These are phyloP conservation scores for Seiridium cupressi DNA, from an alignment of 2,329 filamentous ascomycete genomes.

Conservation along the genomic window DNA sequence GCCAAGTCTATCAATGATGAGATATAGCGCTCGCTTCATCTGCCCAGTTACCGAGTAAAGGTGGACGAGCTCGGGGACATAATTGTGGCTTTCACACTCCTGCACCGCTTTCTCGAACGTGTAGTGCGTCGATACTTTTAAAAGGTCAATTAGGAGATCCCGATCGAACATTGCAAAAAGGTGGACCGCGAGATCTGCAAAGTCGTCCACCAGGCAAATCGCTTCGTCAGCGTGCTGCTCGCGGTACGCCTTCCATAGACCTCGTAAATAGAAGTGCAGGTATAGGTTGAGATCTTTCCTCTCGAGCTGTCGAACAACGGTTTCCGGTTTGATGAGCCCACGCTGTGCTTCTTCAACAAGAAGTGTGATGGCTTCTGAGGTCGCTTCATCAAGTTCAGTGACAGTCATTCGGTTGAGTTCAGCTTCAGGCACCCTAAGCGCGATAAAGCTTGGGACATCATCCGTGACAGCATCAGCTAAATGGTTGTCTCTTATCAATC, in stretches of 20 bases:
- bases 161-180: constrained; percentile 86
- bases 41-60: constrained; percentile 94
- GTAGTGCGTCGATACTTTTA: constrained; percentile 82
- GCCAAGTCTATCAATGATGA: constrained; percentile 90
- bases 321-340: constrained; percentile 75
- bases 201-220: constrained; percentile 73
- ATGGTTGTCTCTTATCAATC: constrained; percentile 81
- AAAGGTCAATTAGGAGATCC: constrained; percentile 77
- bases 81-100: constrained; percentile 79
- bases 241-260: constrained; percentile 72
- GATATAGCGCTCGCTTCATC: constrained; percentile 83
- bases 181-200: constrained; percentile 82
- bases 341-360: constrained; percentile 90
- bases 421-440: constrained; percentile 76
- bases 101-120: constrained; percentile 75
- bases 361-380: constrained; percentile 78
- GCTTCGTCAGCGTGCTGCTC: constrained; percentile 59
- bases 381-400: constrained; percentile 73
- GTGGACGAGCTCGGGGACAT: constrained; percentile 91
- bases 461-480: constrained; percentile 86
- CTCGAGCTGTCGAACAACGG: constrained; percentile 77
- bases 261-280: constrained; percentile 87
- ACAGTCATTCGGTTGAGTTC: constrained; percentile 64
- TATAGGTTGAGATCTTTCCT: constrained; percentile 68
- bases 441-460: constrained; percentile 85